These are phyloP conservation scores for Fusarium pseudonygamai DNA, from an alignment of 2,329 filamentous ascomycete genomes.

Conservation along the genomic window DNA sequence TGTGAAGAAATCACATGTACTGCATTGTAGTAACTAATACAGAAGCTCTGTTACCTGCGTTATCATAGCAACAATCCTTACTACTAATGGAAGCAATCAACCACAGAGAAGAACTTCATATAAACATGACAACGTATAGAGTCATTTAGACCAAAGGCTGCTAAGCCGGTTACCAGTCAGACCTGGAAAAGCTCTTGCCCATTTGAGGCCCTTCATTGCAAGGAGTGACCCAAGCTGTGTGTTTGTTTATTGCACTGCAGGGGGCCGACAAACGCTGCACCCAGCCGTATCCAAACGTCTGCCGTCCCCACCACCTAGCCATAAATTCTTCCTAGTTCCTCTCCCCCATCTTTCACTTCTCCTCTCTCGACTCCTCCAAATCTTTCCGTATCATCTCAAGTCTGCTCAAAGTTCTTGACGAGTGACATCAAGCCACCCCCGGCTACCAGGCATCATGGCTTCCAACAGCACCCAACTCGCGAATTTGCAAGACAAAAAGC, in stretches of 20 bases:
- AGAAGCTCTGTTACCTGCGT: background rate
- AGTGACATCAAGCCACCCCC: background rate
- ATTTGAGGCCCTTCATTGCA: no score
- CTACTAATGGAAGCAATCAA: background rate
- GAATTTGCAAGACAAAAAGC: background rate
- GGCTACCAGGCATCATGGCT: accelerated
- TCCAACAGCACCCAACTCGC: background rate
- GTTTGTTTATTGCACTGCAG: background rate
- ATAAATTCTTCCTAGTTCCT: background rate
- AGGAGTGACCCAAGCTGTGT: background rate
- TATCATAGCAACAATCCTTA: no score
- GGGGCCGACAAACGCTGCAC: background rate
- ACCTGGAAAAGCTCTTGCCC: accelerated
- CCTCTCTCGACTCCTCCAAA: background rate
- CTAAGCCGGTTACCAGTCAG: accelerated
- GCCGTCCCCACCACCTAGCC: background rate
- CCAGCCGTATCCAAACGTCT: background rate
- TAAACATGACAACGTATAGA: no score
- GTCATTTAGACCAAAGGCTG: accelerated
- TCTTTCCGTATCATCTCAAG: accelerated
- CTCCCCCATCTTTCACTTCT: accelerated
- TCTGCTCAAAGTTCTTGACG: no score
- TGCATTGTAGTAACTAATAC: accelerated
- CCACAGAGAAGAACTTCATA: accelerated
- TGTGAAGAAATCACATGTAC: accelerated